Conservation (phyloP, 208 protist species). For the Tritrichomonas foetus region DNA sequence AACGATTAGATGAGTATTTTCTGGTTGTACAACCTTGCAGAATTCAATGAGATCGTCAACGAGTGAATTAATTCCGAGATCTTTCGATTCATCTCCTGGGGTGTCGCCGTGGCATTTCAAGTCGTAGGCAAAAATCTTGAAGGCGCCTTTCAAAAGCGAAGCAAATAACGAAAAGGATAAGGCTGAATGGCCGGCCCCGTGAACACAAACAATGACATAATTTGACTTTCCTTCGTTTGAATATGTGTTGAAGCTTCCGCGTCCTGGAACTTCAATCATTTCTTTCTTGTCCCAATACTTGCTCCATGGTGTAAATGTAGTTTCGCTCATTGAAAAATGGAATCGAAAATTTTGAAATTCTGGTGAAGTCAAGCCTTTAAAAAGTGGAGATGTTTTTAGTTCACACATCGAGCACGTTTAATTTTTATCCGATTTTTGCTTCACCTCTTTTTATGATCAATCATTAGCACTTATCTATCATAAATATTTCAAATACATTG, state of each 20-base stretch:
- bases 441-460: too few relatives aligned
- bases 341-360: too few relatives aligned
- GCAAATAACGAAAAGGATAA: not conserved
- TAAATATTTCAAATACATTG: not conserved
- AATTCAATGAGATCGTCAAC: not conserved
- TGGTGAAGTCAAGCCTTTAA: too few relatives aligned
- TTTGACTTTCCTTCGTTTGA: not conserved
- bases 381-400: too few relatives aligned
- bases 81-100: not conserved
- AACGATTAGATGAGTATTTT: not conserved
- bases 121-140: not conserved
- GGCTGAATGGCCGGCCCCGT: not conserved
- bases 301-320: not conserved
- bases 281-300: slow-evolving; percentile 17
- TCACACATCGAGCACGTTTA: too few relatives aligned
- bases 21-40: not conserved
- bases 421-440: too few relatives aligned
- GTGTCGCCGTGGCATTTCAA: slow-evolving; percentile 19
- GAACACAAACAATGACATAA: not conserved
- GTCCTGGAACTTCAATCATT: not conserved
- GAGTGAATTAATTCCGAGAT: not conserved
- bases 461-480: too few relatives aligned
- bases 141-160: not conserved
- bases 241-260: not conserved
- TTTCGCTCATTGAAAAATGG: not conserved